Evolutionary conservation across 2,329 filamentous ascomycete genomes (phyloP).

Genomic region (Pestalotiopsis sp.): DNA sequence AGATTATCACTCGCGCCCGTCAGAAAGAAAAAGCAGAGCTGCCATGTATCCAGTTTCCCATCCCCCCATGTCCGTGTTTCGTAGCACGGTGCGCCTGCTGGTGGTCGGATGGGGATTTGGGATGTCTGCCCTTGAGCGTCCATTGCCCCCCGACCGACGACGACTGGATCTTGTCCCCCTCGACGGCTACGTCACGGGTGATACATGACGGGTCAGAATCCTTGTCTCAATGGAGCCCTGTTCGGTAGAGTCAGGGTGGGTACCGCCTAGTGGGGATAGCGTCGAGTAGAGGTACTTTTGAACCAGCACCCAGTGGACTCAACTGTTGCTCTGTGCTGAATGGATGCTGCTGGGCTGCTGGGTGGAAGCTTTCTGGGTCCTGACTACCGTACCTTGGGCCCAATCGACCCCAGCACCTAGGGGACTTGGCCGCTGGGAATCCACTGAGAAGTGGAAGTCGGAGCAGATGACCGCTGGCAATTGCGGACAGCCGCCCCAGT

Average conservation of each 20-base stretch:
- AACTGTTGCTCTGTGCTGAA: neutral
- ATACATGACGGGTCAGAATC: conserved; percentile 7
- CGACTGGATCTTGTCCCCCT: conserved; percentile 8
- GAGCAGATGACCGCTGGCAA: neutral
- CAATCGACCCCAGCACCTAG: neutral
- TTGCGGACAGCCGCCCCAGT: conserved; percentile 1
- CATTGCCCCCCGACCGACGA: neutral
- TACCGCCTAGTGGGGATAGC: neutral
- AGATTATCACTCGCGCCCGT: neutral
- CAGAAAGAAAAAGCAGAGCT: neutral
- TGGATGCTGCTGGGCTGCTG: too few species aligned
- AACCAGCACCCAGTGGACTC: neutral
- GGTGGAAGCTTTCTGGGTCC: neutral
- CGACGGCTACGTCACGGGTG: conserved; percentile 8
- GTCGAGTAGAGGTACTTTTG: conserved; percentile 8
- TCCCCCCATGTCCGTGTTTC: neutral
- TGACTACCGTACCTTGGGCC: neutral
- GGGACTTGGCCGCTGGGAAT: neutral
- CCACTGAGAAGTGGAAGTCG: neutral
- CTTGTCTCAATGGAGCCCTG: neutral
- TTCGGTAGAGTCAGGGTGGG: neutral
- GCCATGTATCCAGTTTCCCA: neutral
- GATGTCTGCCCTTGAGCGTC: neutral
- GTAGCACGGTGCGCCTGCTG: neutral
- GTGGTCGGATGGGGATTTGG: neutral